phyloP scores from a whole-genome alignment of 179 eudicot species.

The Silene noctiflora region DNA sequence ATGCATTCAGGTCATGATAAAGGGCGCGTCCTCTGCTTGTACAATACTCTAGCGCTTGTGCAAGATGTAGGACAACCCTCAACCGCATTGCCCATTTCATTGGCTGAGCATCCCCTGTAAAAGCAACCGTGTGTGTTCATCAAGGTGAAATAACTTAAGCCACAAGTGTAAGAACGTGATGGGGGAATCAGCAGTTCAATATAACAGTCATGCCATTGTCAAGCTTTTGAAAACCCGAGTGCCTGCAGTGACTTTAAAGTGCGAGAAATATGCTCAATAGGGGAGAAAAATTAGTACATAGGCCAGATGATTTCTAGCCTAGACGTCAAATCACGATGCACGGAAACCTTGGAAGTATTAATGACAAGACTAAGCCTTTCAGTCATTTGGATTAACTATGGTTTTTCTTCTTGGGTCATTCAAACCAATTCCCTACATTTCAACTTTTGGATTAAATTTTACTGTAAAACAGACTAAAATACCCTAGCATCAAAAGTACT shows the following conservation, averaged over 20 bases:
- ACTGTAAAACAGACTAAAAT: too few species aligned
- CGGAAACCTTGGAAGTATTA: background rate
- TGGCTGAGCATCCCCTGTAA: constrained; percentile 55
- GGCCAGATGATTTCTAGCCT: background rate
- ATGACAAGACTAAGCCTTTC: background rate
- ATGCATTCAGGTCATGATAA: constrained; percentile 53
- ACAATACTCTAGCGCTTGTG: constrained; percentile 51
- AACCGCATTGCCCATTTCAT: constrained; percentile 58
- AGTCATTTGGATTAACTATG: too few species aligned
- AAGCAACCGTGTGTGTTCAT: background rate
- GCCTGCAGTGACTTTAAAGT: too few species aligned
- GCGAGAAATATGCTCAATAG: too few species aligned
- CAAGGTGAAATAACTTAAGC: constrained; percentile 3
- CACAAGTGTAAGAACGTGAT: background rate
- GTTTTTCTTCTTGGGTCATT: too few species aligned
- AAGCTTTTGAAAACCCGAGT: too few species aligned
- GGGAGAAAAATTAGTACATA: background rate
- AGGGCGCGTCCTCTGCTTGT: constrained; percentile 48
- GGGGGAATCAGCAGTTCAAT: background rate
- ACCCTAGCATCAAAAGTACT: too few species aligned
- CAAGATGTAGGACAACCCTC: constrained; percentile 51
- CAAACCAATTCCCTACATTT: background rate
- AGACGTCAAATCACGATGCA: background rate
- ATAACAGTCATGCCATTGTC: background rate
- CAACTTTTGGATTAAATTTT: too few species aligned